Percentiles rank a stretch among this genome's conserved stretches.
Evolutionary conservation across 352 stramenopile species (phyloP).

Genomic region (Globisporangium cylindrosporum): DNA sequence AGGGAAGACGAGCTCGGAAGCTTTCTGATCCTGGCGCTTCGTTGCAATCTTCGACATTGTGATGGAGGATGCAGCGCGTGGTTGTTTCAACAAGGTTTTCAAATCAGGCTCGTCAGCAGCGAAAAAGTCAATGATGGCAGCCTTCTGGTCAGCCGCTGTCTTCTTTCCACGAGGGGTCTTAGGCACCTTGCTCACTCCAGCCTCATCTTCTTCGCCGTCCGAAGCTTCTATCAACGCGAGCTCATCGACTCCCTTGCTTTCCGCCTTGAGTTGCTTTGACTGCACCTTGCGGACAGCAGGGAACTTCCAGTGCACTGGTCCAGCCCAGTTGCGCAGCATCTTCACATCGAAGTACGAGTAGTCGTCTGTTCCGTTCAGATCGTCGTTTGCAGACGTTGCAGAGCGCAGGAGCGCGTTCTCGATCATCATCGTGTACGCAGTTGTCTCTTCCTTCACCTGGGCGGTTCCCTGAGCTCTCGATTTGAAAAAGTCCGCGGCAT

Average conservation of each 20-base stretch:
- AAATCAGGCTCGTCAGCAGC: slow-evolving; percentile 41
- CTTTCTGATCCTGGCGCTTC: slow-evolving; percentile 50
- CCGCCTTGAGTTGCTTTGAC: slow-evolving; percentile 24
- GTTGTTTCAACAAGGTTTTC: slow-evolving; percentile 37
- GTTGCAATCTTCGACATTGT: slow-evolving; percentile 48
- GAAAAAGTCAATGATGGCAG: slow-evolving; percentile 56
- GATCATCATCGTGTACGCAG: slow-evolving; percentile 65
- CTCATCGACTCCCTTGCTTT: slow-evolving; percentile 27
- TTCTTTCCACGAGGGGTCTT: slow-evolving; percentile 18
- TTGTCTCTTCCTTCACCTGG: slow-evolving; percentile 49
- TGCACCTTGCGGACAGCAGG: slow-evolving; percentile 50
- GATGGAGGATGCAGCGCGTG: slow-evolving; percentile 33
- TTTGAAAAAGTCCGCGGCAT: slow-evolving; percentile 62
- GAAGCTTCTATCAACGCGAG: slow-evolving; percentile 24
- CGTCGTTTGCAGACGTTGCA: slow-evolving; percentile 38
- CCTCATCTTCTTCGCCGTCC: slow-evolving; percentile 30
- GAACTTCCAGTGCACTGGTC: slow-evolving; percentile 75
- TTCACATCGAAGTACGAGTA: slow-evolving; percentile 87
- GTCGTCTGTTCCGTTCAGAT: slow-evolving; percentile 45
- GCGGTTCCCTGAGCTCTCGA: slow-evolving; percentile 39
- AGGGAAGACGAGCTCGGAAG: slow-evolving; percentile 64
- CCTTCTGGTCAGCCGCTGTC: slow-evolving; percentile 38
- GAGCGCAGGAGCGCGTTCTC: slow-evolving; percentile 73
- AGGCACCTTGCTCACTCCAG: slow-evolving; percentile 27
- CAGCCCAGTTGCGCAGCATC: slow-evolving; percentile 80